Conservation (phyloP, 257 asterid genomes). For the Echium plantagineum region DNA sequence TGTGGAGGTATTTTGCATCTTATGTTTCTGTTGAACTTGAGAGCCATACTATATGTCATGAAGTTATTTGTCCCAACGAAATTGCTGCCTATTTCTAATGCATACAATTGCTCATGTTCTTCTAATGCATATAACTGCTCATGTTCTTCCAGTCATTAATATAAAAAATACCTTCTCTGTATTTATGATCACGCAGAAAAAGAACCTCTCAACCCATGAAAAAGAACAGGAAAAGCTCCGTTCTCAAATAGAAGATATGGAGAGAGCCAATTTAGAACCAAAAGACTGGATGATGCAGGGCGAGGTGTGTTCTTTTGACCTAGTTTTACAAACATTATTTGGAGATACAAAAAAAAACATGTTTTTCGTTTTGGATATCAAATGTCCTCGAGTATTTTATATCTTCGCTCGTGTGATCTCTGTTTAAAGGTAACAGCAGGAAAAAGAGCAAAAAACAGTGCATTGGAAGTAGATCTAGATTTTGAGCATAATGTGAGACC, state of each 20-base stretch:
- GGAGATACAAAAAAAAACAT: neutral
- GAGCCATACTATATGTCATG: neutral
- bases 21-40: neutral
- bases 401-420: slow-evolving; percentile 1
- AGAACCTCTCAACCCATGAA: slow-evolving; percentile 70
- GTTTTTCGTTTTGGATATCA: neutral
- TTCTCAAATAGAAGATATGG: slow-evolving; percentile 64
- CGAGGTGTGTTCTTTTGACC: slow-evolving; percentile 41
- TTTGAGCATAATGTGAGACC: slow-evolving; percentile 93
- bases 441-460: slow-evolving; percentile 88
- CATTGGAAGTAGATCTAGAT: slow-evolving; percentile 80
- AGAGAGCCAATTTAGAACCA: slow-evolving; percentile 73
- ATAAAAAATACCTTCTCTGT: slow-evolving; percentile 1
- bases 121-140: slow-evolving; percentile 2
- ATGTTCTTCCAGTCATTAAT: slow-evolving; percentile 5
- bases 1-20: slow-evolving; percentile 5
- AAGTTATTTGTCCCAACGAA: neutral
- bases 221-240: slow-evolving; percentile 56
- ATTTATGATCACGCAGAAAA: slow-evolving; percentile 27
- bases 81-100: slow-evolving; percentile 2
- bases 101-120: slow-evolving; percentile 4
- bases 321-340: neutral
- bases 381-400: neutral
- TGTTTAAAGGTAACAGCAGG: slow-evolving; percentile 72
- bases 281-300: slow-evolving; percentile 97